Base-by-base conservation (phyloP, 108 stramenopile species). In the Cyclotella cryptica region DNA sequence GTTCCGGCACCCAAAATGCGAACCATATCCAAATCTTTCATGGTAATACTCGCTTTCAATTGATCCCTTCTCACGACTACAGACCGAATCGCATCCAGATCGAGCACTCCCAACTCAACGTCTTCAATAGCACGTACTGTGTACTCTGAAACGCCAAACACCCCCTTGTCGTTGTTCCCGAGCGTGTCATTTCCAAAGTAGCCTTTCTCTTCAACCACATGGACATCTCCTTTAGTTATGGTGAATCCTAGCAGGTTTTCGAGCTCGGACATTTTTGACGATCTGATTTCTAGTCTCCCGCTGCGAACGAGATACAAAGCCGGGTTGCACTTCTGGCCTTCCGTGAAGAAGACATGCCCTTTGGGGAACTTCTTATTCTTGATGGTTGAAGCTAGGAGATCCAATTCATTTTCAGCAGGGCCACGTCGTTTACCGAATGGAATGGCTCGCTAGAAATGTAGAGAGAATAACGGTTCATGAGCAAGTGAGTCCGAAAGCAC, bases 1-100 rank as follows among this genome's bases (percentile, higher is more conserved):
- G 96, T 96, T 29, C 98, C 98, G 15, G 92, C 92, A 39, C 98
- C 98, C 0, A 98, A 72, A 41, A 94, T 65, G 66, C 76, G 72
- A 80, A 87, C 42, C 88, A 85, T 81, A 52, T 86, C 55, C 74
- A 82, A 60, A 54, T 86, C 65, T 55, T 72, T 62, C 75, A 88
- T 63, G 6, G 66, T 72, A 22, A 88, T 78, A 17, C 74, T 77
- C n/a, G 74, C 21, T 15, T 66, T 60, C 13, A 43, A 27, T 46
- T 78, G 44, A 43, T 69, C 60, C 35, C 60, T 77, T 24, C 40
- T 46, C 10, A 62, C 68, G 39, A 87, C 69, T n/a, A 90, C 84
- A 51, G 76, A 83, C 27, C 93, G 88, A 26, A 92, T 90, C 1
- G 89, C 84, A 29, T 81, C 57, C 42, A 97, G 68, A 44, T 80